Percentiles rank a stretch among this genome's conserved stretches.
Conservation (phyloP, 305 asterid genomes). For the Fraxinus ornus region DNA sequence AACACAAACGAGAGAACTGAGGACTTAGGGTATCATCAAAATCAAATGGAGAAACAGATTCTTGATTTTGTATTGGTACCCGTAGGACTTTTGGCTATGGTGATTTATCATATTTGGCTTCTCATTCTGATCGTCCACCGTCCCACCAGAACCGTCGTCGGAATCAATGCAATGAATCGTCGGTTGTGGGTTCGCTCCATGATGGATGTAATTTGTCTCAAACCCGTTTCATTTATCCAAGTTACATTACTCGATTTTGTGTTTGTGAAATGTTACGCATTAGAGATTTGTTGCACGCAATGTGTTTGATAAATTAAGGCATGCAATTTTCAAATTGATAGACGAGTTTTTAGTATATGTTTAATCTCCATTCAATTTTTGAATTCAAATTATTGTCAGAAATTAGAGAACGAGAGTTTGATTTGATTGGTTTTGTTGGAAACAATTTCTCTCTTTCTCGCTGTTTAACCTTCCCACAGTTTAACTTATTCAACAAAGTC, state of each 20-base stretch:
- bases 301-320: not conserved
- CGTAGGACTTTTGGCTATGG: constrained; percentile 53
- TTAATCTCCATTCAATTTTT: not conserved
- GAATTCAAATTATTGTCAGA: not conserved
- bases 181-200: constrained; percentile 83
- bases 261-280: not conserved
- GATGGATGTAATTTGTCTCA: constrained; percentile 65
- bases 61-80: constrained; percentile 76
- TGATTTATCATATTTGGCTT: constrained; percentile 72
- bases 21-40: not conserved
- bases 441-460: not conserved
- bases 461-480: not conserved
- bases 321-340: not conserved
- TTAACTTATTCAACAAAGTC: not conserved
- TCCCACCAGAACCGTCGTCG: constrained; percentile 72
- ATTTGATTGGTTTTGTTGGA: not conserved
- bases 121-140: constrained; percentile 55
- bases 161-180: constrained; percentile 84
- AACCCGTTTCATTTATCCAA: not conserved
- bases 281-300: not conserved
- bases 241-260: not conserved
- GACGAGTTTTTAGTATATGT: not conserved
- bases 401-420: not conserved
- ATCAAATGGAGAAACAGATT: constrained; percentile 48
- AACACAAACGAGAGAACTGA: not conserved